phyloP scores from a whole-genome alignment of 352 stramenopile genomes.

The Phytophthora constricta region DNA sequence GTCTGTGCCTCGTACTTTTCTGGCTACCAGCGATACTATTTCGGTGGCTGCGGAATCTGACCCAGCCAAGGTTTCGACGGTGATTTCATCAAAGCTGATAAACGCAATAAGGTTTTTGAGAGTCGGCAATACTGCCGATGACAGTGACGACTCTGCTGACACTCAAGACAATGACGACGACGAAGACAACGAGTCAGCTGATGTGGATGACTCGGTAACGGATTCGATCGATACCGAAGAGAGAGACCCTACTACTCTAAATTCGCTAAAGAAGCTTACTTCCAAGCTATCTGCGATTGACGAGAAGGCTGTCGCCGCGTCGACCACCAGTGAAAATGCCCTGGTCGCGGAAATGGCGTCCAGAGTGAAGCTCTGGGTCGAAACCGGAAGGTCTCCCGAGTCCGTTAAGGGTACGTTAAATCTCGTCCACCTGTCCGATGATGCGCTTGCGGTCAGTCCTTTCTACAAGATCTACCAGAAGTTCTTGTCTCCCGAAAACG shows the following conservation, averaged over 20 bases:
- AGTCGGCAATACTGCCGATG: not conserved
- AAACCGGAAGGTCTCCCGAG: no score
- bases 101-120: not conserved
- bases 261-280: not conserved
- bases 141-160: no score
- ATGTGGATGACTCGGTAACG: not conserved
- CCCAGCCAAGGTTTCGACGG: not conserved
- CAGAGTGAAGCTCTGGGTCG: not conserved
- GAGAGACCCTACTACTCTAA: not conserved
- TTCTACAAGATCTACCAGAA: not conserved
- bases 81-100: not conserved
- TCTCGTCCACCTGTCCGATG: not conserved
- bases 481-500: not conserved
- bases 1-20: not conserved
- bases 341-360: not conserved
- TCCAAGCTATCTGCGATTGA: not conserved
- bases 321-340: not conserved
- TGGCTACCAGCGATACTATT: not conserved
- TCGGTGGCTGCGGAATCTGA: not conserved
- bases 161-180: not conserved
- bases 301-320: not conserved
- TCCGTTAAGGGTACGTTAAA: not conserved
- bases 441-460: not conserved
- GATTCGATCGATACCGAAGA: no score
- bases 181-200: not conserved